A percentile compares a stretch with the other conserved stretches of the same genome.
Conservation (phyloP, 768 basidiomycete genomes). For the Termitomyces sp. region DNA sequence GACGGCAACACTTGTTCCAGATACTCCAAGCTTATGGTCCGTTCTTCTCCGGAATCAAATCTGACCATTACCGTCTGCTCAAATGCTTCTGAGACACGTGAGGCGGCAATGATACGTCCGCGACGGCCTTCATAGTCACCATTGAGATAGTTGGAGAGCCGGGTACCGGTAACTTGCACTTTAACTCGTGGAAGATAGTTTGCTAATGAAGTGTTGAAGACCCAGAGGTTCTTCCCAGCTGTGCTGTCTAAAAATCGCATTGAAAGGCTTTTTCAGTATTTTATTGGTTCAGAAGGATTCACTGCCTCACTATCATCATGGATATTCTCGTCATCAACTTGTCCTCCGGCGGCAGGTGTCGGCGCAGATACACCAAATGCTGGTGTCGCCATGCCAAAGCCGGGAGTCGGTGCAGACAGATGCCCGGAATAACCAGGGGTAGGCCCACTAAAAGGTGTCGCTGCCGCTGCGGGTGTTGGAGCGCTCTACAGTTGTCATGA, state of each 20-base stretch:
- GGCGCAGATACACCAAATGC: slow-evolving; percentile 8
- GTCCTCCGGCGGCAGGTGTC: slow-evolving; percentile 10
- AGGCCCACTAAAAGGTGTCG: slow-evolving; percentile 22
- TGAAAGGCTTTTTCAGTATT: neutral
- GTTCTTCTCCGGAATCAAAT: slow-evolving; percentile 26
- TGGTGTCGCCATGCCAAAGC: slow-evolving; percentile 2
- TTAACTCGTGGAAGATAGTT: slow-evolving; percentile 13
- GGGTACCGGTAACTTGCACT: slow-evolving; percentile 13
- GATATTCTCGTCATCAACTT: slow-evolving; percentile 3
- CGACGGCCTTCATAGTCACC: slow-evolving; percentile 25
- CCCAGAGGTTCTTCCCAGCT: slow-evolving; percentile 14
- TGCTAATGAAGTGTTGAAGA: slow-evolving; percentile 16
- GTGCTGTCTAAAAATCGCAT: neutral
- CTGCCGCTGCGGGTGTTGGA: slow-evolving; percentile 47
- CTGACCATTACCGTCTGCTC: slow-evolving; percentile 21
- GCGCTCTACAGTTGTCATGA: slow-evolving; percentile 30
- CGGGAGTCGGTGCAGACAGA: slow-evolving; percentile 14
- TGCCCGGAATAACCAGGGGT: slow-evolving; percentile 26
- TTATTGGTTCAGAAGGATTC: neutral
- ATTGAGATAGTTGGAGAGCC: slow-evolving; percentile 18
- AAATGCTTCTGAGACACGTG: slow-evolving; percentile 20
- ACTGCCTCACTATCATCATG: neutral
- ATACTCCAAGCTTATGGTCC: slow-evolving; percentile 34
- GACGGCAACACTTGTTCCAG: slow-evolving; percentile 35
- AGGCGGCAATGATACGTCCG: slow-evolving; percentile 22